Evolutionary conservation across 2,329 filamentous ascomycete species (phyloP).

Genomic region (Coniochaeta ligniaria): DNA sequence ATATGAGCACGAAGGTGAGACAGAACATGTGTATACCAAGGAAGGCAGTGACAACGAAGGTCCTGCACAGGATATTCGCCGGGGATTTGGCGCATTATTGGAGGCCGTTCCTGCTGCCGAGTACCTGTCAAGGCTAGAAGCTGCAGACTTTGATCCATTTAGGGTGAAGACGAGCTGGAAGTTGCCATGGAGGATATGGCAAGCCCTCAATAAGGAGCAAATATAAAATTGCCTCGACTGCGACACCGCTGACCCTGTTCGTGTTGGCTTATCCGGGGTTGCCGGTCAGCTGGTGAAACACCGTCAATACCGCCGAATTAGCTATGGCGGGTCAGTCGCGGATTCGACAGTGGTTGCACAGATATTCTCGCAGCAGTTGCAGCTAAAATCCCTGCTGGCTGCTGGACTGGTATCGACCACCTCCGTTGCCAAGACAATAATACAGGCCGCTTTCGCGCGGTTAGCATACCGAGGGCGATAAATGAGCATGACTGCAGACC

Average conservation of each 20-base stretch:
- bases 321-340: no score
- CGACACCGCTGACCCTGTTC: not conserved
- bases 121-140: constrained; percentile 73
- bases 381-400: no score
- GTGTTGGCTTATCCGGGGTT: not conserved
- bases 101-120: constrained; percentile 70
- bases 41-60: constrained; percentile 25
- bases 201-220: constrained; percentile 38
- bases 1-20: constrained; percentile 80
- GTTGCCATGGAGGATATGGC: constrained; percentile 69
- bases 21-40: constrained; percentile 49
- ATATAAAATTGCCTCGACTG: constrained; percentile 24
- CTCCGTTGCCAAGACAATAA: no score
- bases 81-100: constrained; percentile 72
- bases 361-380: no score
- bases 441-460: no score
- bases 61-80: constrained; percentile 36
- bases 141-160: constrained; percentile 77
- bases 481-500: not conserved
- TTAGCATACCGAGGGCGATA: no score
- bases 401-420: no score
- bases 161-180: constrained; percentile 67
- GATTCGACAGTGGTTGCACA: no score
- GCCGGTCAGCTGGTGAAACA: no score
- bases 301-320: no score